Percentiles rank a stretch among this genome's conserved stretches.
These are phyloP conservation scores for Ogataea parapolymorpha DNA, from an alignment of 805 yeast genomes.

Conservation along the genomic window DNA sequence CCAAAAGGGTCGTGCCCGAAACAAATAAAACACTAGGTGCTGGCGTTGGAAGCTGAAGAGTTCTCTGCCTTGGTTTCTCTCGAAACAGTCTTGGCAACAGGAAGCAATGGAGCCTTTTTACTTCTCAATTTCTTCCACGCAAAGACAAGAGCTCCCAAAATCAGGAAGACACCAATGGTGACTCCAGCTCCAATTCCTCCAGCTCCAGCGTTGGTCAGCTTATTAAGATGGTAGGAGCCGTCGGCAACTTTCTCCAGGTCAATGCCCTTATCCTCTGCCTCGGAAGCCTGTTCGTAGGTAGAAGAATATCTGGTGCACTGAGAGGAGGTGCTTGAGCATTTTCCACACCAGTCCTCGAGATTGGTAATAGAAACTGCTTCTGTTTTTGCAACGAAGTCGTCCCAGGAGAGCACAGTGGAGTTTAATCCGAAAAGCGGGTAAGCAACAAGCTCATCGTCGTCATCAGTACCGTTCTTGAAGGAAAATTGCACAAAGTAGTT, in stretches of 20 bases:
- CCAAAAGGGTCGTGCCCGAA: constrained; percentile 2
- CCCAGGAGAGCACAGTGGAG: constrained; percentile 34
- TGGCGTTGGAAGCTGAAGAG: background rate
- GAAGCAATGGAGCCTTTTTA: constrained; percentile 1
- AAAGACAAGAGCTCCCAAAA: constrained; percentile 32
- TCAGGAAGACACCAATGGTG: constrained; percentile 40
- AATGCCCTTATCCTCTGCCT: constrained; percentile 31
- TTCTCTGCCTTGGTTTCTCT: background rate
- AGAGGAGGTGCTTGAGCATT: constrained; percentile 32
- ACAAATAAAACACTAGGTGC: background rate
- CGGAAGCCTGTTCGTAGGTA: constrained; percentile 31
- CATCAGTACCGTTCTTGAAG: constrained; percentile 44
- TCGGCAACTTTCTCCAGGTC: constrained; percentile 26
- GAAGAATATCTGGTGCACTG: constrained; percentile 36
- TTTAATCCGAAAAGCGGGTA: constrained; percentile 39
- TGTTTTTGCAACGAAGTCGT: constrained; percentile 32
- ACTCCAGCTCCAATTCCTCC: constrained; percentile 56
- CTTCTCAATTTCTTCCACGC: constrained; percentile 18
- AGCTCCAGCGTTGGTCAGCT: constrained; percentile 39
- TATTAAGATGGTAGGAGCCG: constrained; percentile 27
- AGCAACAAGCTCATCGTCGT: constrained; percentile 30
- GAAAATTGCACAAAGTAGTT: constrained; percentile 41
- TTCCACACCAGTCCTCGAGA: constrained; percentile 38
- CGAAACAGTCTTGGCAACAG: background rate
- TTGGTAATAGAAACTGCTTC: constrained; percentile 26